Percentiles rank a stretch among this genome's conserved stretches.
Evolutionary conservation across 2,329 filamentous ascomycete species (phyloP).

Genomic region (Westerdykella ornata): DNA sequence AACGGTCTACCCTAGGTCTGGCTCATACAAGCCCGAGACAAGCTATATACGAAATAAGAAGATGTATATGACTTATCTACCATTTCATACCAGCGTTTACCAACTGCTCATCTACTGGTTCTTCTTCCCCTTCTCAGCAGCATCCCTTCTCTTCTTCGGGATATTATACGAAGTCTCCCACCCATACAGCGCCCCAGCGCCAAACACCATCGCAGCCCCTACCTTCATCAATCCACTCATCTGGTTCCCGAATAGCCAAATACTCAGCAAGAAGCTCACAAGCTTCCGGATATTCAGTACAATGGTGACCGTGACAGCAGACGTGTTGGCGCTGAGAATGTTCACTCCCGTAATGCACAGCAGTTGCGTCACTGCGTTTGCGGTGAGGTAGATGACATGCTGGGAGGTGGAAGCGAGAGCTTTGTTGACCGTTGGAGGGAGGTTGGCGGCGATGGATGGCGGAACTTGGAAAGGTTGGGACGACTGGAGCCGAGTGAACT

Average conservation of each 20-base stretch:
- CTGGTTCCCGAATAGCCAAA: conserved; percentile 87
- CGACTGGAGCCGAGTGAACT: conserved; percentile 56
- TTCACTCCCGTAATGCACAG: conserved; percentile 95
- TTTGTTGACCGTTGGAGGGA: conserved; percentile 25
- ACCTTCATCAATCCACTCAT: conserved; percentile 69
- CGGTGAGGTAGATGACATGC: conserved; percentile 62
- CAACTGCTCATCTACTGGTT: conserved; percentile 13
- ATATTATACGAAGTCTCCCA: conserved; percentile 56
- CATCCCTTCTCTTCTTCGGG: conserved; percentile 33
- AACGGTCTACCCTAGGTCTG: no score
- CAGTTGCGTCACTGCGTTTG: conserved; percentile 86
- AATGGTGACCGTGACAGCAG: conserved; percentile 91
- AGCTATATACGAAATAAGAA: neutral
- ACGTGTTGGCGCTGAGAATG: conserved; percentile 78
- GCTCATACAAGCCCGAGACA: neutral
- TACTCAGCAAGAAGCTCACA: conserved; percentile 81
- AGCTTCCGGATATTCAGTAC: conserved; percentile 93
- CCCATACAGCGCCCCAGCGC: conserved; percentile 84
- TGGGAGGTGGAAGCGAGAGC: conserved; percentile 47
- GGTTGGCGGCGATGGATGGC: conserved; percentile 20
- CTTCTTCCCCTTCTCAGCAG: conserved; percentile 22
- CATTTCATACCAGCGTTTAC: neutral
- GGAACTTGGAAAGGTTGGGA: conserved; percentile 54
- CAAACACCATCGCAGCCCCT: conserved; percentile 81
- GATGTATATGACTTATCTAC: neutral